Base-by-base conservation (phyloP, 805 yeast species). In the Candida nemodendra region DNA sequence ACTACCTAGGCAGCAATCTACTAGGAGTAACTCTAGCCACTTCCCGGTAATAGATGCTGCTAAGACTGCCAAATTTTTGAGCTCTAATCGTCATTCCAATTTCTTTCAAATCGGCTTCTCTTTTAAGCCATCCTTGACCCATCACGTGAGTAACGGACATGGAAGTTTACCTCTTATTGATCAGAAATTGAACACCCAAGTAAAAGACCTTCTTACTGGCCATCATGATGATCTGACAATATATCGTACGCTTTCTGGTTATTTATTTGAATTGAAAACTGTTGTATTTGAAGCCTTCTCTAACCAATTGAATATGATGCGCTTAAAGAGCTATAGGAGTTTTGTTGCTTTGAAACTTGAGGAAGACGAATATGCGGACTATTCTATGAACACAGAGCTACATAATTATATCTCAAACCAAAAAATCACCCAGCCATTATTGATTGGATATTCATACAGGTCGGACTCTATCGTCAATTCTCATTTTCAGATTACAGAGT, bases 191-290 rank as follows among this genome's bases (percentile, higher is more conserved):
- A 39, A 49, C 27, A 24, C 39, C 2, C 41, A 45, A 18, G 28
- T 61, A 6, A 34, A 38, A 1, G 24, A 22, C 4, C 36, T 59
- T 9, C 22, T 61, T 12, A 25, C 27, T 8, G 53, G 54, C 12
- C 56, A 53, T 33, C 62, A 59, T 34, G 60, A 53, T 36, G 66
- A 61, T 40, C 38, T 41, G 12, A 50, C 64, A 5, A 48, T 61
- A 15, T 59, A 41, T 25, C 45, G 50, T 14, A 25, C 44, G 2
- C 23, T 61, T 17, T 42, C 56, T 1, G 45, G 45, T 22, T 57
- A 58, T 30, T 16, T 56, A 8, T 44, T 52, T 25, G 45, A 52
- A 21, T 41, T 61, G 31, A 40, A 45, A 18, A 28, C 44, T 8
- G 41, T 34, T 11, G 34, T 61, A 4, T 44, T 53, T 16, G 53